Evolutionary conservation across 2,329 filamentous ascomycete species (phyloP).

Genomic region (Exutisphaerella laricina): DNA sequence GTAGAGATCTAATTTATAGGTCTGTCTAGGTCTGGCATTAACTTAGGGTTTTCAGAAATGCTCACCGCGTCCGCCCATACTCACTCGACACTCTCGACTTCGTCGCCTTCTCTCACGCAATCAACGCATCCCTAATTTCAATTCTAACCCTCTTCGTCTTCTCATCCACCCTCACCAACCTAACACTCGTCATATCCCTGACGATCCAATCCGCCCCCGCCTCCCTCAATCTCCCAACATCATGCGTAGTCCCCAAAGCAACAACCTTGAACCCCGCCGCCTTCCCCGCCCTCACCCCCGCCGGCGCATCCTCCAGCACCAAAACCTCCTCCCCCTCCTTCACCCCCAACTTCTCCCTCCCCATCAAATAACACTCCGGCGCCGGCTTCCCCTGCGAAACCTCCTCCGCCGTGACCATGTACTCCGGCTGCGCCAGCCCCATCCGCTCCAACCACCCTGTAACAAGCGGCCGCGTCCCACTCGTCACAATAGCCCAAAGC

Average conservation of each 20-base stretch:
- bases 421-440: slow-evolving; percentile 42
- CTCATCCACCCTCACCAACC: slow-evolving; percentile 51
- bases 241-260: slow-evolving; percentile 80
- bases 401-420: slow-evolving; percentile 47
- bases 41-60: not conserved
- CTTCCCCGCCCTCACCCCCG: slow-evolving; percentile 77
- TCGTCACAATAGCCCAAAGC: slow-evolving; percentile 76
- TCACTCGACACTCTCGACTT: not conserved
- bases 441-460: slow-evolving; percentile 48
- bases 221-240: slow-evolving; percentile 61
- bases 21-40: not conserved
- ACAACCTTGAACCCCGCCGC: slow-evolving; percentile 79
- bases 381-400: slow-evolving; percentile 47
- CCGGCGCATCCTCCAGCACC: slow-evolving; percentile 84
- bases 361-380: slow-evolving; percentile 45
- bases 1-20: not conserved
- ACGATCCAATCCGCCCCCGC: slow-evolving; percentile 88
- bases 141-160: slow-evolving; percentile 58
- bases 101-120: slow-evolving; percentile 3
- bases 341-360: slow-evolving; percentile 38
- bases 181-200: slow-evolving; percentile 68
- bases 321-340: slow-evolving; percentile 50
- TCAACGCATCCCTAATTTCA: slow-evolving; percentile 60
- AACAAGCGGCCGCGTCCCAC: slow-evolving; percentile 45
- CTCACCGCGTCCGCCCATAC: not conserved